Evolutionary conservation across 148 eudicot species (phyloP).

Genomic region (Rhododendron kiyosumense): DNA sequence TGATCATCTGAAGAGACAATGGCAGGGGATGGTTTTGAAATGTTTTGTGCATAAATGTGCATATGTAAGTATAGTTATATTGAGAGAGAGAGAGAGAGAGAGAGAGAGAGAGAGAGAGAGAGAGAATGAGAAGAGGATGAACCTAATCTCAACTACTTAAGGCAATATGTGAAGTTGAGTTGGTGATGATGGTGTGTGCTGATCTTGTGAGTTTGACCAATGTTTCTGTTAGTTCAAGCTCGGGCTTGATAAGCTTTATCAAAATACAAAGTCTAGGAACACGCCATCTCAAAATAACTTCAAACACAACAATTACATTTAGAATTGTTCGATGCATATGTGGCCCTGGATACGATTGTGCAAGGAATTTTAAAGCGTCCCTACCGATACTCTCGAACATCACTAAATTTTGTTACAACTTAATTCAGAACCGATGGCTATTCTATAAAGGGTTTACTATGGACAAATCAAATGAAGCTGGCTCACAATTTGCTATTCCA

Average conservation of each 20-base stretch:
- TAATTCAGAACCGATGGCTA: too few relatives aligned
- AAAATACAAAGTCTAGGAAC: background rate
- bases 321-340: too few relatives aligned
- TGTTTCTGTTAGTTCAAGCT: background rate
- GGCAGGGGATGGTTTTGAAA: background rate
- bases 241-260: background rate
- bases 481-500: background rate
- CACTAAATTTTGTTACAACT: too few relatives aligned
- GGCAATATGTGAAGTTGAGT: background rate
- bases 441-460: too few relatives aligned
- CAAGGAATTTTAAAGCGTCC: too few relatives aligned
- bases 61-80: background rate
- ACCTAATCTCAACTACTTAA: conserved; percentile 26
- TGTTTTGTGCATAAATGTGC: background rate
- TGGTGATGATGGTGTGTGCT: conserved; percentile 1
- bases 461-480: background rate
- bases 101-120: background rate
- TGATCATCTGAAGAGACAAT: conserved; percentile 11
- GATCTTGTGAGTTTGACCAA: background rate
- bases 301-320: too few relatives aligned
- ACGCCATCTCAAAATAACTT: too few relatives aligned
- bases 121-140: background rate
- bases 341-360: too few relatives aligned
- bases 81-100: background rate
- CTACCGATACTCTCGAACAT: too few relatives aligned